Percentiles rank a stretch among this genome's conserved stretches.
phyloP scores from a whole-genome alignment of 441 rosid species.

The Adansonia gregorii region DNA sequence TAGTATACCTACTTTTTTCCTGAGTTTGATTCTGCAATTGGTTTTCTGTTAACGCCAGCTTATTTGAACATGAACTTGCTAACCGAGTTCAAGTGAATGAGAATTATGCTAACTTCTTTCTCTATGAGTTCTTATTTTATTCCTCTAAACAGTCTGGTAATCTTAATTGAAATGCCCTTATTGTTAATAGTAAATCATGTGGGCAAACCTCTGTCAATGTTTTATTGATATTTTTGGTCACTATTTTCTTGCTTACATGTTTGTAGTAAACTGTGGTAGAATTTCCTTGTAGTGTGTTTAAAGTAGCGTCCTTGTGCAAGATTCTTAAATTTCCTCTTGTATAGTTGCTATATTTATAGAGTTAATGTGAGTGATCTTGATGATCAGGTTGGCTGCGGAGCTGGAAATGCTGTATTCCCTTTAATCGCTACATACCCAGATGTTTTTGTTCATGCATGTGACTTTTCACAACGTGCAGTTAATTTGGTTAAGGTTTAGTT shows the following conservation, averaged over 20 bases:
- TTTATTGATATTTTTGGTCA: neutral
- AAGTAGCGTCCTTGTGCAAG: neutral
- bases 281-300: neutral
- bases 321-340: neutral
- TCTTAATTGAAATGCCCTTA: conserved; percentile 20
- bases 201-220: neutral
- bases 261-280: conserved; percentile 1
- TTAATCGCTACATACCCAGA: conserved; percentile 74
- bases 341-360: neutral
- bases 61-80: conserved; percentile 1
- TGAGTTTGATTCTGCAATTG: neutral
- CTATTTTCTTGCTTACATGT: neutral
- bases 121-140: conserved; percentile 5
- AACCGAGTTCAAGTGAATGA: neutral
- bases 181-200: neutral
- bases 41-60: neutral
- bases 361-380: conserved; percentile 24
- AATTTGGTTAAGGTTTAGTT: conserved; percentile 78
- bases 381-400: conserved; percentile 91
- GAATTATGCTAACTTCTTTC: conserved; percentile 7
- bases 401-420: conserved; percentile 90
- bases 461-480: conserved; percentile 86
- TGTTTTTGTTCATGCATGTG: conserved; percentile 84
- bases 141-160: neutral
- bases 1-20: neutral